These are phyloP conservation scores for Verticillium isaacii DNA, from an alignment of 2,329 filamentous ascomycete species.

Conservation along the genomic window DNA sequence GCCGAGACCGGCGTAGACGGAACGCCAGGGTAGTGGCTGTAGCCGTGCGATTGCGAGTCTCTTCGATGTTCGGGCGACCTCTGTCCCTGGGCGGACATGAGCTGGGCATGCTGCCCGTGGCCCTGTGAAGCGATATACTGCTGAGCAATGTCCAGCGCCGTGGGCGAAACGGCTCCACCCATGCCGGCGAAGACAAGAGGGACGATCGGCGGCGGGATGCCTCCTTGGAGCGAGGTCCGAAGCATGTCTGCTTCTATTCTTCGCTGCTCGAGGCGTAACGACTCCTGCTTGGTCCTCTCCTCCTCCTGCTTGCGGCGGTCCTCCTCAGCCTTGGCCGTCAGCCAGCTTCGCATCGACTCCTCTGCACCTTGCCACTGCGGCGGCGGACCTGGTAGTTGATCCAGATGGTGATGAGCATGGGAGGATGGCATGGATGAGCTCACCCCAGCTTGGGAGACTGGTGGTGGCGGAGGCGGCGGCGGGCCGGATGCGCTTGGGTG, in stretches of 20 bases:
- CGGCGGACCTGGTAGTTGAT: constrained; percentile 58
- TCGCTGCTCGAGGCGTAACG: constrained; percentile 64
- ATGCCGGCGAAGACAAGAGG: constrained; percentile 72
- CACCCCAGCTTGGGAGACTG: constrained; percentile 22
- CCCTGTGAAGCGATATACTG: constrained; percentile 53
- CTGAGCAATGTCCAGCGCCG: constrained; percentile 63
- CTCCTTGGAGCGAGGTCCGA: constrained; percentile 61
- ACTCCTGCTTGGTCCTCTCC: constrained; percentile 62
- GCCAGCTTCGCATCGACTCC: constrained; percentile 68
- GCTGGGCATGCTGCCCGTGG: constrained; percentile 44
- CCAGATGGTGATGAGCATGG: constrained; percentile 35
- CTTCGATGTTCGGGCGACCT: constrained; percentile 51
- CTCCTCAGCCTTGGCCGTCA: constrained; percentile 67
- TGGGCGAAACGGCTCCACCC: constrained; percentile 56
- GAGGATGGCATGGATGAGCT: constrained; percentile 21
- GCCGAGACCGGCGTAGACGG: constrained; percentile 38
- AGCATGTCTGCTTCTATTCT: constrained; percentile 71
- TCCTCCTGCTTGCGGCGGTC: constrained; percentile 71
- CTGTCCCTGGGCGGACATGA: constrained; percentile 44
- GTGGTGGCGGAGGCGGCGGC: constrained; percentile 10
- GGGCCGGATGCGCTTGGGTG: constrained; percentile 12
- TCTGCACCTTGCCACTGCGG: constrained; percentile 64
- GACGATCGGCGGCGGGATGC: constrained; percentile 69
- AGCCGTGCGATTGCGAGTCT: constrained; percentile 42
- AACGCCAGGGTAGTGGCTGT: constrained; percentile 36